Base-by-base conservation (phyloP, 768 basidiomycete genomes). In the Mycena leptocephala region DNA sequence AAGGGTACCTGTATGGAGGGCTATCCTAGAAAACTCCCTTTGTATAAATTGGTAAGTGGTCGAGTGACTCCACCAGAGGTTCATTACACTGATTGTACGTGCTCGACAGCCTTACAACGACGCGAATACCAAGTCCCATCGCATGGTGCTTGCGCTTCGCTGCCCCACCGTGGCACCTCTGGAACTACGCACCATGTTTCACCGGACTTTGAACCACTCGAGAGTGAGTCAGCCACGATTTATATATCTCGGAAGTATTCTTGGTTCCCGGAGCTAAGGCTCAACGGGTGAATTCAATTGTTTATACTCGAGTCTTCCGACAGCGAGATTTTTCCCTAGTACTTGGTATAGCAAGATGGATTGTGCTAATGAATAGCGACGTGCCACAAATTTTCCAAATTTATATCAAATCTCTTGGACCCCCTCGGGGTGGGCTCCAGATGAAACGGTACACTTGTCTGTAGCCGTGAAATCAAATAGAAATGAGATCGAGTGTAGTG, bases 381-480 rank as follows among this genome's bases (percentile, higher is more conserved):
- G 28, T 18, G 8, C 55, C 55, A 58, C 55, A 58, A 58, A 58
- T 30, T 32, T 58, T 32, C n/a, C n/a, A n/a, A 58, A 32, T 30
- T 58, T 58, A 28, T 30, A 58, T 28, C 55, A 58, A 58, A 30
- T 30, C 26, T 58, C 55, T 58, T 58, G 55, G 24, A 16, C 24
- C 55, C 55, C 55, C 55, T 58, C 55, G 55, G 28, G 55, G 55
- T 58, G 55, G 55, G 55, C 55, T 58, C 55, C 55, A 58, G 62
- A 30, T 64, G 62, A 64, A 64, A 64, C 62, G 62, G 24, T 64
- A 18, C 62, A 64, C 62, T 30, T 16, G 62, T 5, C 41, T 64
- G 62, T 18, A 46, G 62, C 62, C 41, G 62, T 64, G 62, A 46
- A 64, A 46, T 64, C n/a, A n/a, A n/a, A n/a, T n/a, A n/a, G n/a